phyloP scores from a whole-genome alignment of 441 rosid species.

The Adansonia madagascariensis region DNA sequence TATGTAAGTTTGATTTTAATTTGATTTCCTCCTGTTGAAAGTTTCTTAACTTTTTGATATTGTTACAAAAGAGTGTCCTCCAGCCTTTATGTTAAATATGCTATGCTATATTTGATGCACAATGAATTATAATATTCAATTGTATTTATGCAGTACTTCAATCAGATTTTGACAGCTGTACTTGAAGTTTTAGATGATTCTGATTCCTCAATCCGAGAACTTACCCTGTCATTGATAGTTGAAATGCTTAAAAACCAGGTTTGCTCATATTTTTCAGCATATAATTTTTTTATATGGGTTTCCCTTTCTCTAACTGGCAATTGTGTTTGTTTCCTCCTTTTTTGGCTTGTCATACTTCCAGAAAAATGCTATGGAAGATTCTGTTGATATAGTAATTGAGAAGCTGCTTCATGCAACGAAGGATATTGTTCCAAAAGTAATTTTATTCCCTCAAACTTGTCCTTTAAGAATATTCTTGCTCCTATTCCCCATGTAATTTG shows the following conservation, averaged over 20 bases:
- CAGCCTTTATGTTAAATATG: background rate
- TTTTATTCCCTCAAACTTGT: conserved; percentile 23
- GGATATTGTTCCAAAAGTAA: conserved; percentile 74
- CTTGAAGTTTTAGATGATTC: conserved; percentile 91
- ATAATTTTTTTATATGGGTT: conserved; percentile 20
- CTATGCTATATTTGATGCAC: background rate
- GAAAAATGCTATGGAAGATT: conserved; percentile 89
- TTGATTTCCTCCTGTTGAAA: conserved; percentile 12
- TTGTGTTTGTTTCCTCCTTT: background rate
- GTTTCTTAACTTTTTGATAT: background rate
- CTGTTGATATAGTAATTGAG: conserved; percentile 86
- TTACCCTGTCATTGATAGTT: conserved; percentile 71
- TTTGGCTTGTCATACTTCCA: conserved; percentile 38
- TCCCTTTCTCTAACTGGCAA: conserved; percentile 9
- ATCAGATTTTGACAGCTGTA: conserved; percentile 94
- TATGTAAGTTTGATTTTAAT: background rate
- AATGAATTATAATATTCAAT: conserved; percentile 19
- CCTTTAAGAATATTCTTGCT: conserved; percentile 23
- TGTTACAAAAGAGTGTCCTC: background rate
- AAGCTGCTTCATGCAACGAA: conserved; percentile 84
- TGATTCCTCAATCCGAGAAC: conserved; percentile 75
- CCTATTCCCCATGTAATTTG: background rate
- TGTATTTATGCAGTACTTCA: conserved; percentile 77
- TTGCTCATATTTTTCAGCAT: background rate
- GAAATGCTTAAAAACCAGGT: conserved; percentile 97